Evolutionary conservation across 352 stramenopile species (phyloP).

Genomic region (Peronospora farinosa): DNA sequence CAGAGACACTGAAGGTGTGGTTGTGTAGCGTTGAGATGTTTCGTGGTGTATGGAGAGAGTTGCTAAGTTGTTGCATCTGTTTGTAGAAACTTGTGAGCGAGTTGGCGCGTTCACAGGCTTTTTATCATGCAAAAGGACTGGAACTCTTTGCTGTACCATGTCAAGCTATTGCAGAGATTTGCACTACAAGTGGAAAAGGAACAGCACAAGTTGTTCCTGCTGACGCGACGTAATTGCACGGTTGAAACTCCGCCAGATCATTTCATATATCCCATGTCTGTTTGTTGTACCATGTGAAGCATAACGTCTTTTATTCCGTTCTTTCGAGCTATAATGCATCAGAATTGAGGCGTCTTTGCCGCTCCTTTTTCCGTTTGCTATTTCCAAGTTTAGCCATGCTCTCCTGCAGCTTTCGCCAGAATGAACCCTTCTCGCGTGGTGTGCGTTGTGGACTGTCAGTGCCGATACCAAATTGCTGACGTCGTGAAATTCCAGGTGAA

Average conservation of each 20-base stretch:
- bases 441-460: constrained; percentile 42
- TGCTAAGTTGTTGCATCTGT: background rate
- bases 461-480: constrained; percentile 68
- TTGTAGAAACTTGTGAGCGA: constrained; percentile 67
- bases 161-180: constrained; percentile 37
- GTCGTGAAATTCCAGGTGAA: constrained; percentile 56
- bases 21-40: background rate
- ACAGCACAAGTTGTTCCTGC: constrained; percentile 9
- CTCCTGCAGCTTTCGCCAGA: constrained; percentile 72
- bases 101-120: constrained; percentile 61
- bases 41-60: background rate
- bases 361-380: constrained; percentile 50
- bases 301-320: background rate
- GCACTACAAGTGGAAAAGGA: constrained; percentile 12
- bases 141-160: constrained; percentile 62
- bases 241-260: background rate
- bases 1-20: constrained; percentile 72
- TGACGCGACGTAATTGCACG: constrained; percentile 5
- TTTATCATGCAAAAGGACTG: constrained; percentile 72
- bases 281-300: background rate
- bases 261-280: background rate
- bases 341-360: constrained; percentile 27
- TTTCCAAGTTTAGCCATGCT: constrained; percentile 60
- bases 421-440: constrained; percentile 38
- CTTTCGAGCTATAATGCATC: constrained; percentile 13